These are phyloP conservation scores for Aureobasidium uvarum DNA, from an alignment of 2,329 filamentous ascomycete genomes.

Conservation along the genomic window DNA sequence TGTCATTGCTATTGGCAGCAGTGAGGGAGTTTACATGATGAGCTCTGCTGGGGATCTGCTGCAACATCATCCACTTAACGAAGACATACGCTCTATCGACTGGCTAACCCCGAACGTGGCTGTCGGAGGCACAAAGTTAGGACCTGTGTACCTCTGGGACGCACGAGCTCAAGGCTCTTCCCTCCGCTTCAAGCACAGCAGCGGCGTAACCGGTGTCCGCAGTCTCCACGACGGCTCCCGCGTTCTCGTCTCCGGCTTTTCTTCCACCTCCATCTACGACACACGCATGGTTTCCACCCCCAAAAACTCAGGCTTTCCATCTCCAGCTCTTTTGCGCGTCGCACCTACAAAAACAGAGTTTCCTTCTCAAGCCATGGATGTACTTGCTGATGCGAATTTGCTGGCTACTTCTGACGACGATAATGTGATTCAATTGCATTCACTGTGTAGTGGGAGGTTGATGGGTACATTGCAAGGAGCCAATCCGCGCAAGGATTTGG, in stretches of 20 bases:
- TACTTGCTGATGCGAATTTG: conserved; percentile 5
- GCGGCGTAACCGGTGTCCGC: conserved; percentile 20
- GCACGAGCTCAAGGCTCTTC: conserved; percentile 5
- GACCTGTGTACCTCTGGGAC: conserved; percentile 24
- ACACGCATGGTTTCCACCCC: conserved; percentile 16
- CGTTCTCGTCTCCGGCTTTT: conserved; percentile 22
- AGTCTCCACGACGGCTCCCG: conserved; percentile 25
- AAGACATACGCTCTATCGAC: conserved; percentile 22
- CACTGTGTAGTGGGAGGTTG: conserved; percentile 17
- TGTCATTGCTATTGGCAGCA: conserved; percentile 13
- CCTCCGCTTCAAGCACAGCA: conserved; percentile 22
- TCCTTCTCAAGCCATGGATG: conserved; percentile 10
- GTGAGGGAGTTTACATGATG: conserved; percentile 17
- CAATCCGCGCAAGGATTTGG: conserved; percentile 2
- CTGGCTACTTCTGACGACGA: conserved; percentile 16
- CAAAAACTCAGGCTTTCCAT: neutral
- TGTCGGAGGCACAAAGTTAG: conserved; percentile 17
- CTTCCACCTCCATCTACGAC: conserved; percentile 25
- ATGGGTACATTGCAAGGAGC: conserved; percentile 1
- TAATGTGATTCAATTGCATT: conserved; percentile 23
- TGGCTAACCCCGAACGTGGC: conserved; percentile 28
- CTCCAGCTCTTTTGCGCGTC: neutral
- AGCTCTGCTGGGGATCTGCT: neutral
- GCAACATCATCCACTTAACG: neutral
- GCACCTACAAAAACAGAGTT: conserved; percentile 4